Conservation (phyloP, 2,329 filamentous ascomycete species). For the Penicillium fuscoglaucum region DNA sequence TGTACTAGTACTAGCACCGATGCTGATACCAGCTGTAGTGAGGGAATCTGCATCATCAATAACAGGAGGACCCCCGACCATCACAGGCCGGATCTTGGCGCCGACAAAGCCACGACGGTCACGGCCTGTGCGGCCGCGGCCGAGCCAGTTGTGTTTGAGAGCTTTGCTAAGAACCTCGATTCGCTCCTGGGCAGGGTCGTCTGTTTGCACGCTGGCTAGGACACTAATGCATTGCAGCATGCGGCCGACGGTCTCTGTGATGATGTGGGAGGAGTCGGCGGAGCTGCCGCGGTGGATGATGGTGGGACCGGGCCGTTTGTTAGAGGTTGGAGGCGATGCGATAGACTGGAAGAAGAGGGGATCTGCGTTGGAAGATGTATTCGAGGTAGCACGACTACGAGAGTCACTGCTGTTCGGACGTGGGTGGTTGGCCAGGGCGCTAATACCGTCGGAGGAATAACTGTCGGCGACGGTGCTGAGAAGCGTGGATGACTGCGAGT, state of each 20-base stretch:
- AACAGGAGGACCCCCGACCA: conserved; percentile 27
- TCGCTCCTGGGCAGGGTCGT: conserved; percentile 72
- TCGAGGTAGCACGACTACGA: conserved; percentile 80
- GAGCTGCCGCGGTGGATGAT: conserved; percentile 36
- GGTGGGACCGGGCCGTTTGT: conserved; percentile 35
- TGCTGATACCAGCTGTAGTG: conserved; percentile 25
- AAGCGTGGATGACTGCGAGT: conserved; percentile 74
- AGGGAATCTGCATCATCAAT: conserved; percentile 31
- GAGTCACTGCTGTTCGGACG: conserved; percentile 26
- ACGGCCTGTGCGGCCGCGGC: conserved; percentile 81
- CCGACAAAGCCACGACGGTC: conserved; percentile 90
- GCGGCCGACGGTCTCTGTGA: conserved; percentile 90
- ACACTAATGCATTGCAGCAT: conserved; percentile 98
- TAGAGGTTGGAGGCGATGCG: conserved; percentile 35
- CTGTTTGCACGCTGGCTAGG: conserved; percentile 71
- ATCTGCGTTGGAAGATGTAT: conserved; percentile 63
- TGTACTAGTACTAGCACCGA: conserved; percentile 27
- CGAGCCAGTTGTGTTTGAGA: conserved; percentile 95
- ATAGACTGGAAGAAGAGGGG: conserved; percentile 46
- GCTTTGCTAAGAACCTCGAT: conserved; percentile 82
- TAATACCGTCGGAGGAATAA: conserved; percentile 53
- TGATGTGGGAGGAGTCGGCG: conserved; percentile 61
- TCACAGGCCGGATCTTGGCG: conserved; percentile 49
- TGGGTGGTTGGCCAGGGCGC: conserved; percentile 27
- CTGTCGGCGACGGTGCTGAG: conserved; percentile 64